phyloP scores from a whole-genome alignment of 2,329 filamentous ascomycete genomes.

The Fusarium mangiferae region DNA sequence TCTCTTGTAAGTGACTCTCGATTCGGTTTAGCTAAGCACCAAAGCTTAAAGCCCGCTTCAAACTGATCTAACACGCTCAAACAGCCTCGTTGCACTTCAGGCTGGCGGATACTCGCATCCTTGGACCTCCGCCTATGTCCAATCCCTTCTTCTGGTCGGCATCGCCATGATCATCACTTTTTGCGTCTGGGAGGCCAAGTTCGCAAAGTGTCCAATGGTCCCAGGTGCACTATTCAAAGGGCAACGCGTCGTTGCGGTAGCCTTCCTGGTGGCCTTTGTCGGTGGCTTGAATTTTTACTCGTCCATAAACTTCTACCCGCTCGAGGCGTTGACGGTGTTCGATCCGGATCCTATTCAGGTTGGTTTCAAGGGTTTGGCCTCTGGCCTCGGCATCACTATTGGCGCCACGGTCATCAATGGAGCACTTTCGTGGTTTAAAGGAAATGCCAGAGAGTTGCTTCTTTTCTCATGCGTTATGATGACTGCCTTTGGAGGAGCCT shows the following conservation, averaged over 20 bases:
- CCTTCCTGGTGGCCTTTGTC: background rate
- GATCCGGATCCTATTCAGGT: background rate
- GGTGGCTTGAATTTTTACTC: background rate
- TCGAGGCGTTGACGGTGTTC: background rate
- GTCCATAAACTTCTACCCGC: background rate
- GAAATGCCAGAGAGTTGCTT: background rate
- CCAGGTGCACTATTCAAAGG: background rate
- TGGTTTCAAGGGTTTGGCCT: background rate
- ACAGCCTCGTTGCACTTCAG: background rate
- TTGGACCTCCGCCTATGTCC: background rate
- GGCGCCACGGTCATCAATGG: background rate
- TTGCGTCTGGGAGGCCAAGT: background rate
- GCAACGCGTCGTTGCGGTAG: background rate
- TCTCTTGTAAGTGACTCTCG: accelerated
- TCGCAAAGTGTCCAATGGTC: background rate
- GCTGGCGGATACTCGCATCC: background rate
- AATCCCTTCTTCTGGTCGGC: background rate
- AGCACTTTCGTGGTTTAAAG: background rate
- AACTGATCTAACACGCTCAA: background rate
- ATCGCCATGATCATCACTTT: accelerated
- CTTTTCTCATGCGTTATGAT: background rate
- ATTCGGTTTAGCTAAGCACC: accelerated
- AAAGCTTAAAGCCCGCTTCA: background rate
- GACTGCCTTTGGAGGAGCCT: background rate
- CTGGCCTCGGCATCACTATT: background rate